These are phyloP conservation scores for Asterochloris erici DNA, from an alignment of 139 green algal species.

Conservation along the genomic window DNA sequence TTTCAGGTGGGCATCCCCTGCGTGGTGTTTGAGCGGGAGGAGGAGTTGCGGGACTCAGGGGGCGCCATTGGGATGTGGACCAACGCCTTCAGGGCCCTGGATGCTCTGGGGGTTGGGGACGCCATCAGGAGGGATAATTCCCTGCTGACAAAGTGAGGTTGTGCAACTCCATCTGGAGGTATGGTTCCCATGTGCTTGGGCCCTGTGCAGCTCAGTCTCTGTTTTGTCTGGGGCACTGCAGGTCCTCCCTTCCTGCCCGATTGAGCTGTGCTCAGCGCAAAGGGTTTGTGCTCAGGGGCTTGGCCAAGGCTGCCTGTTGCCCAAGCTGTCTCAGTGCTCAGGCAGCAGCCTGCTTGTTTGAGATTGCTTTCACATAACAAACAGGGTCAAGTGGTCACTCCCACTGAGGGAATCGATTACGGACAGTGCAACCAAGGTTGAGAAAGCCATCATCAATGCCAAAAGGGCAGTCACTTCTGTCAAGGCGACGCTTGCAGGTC, in stretches of 20 bases:
- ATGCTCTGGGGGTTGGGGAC: conserved; percentile 56
- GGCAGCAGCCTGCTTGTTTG: no score
- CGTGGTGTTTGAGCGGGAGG: conserved; percentile 54
- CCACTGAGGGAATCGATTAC: no score
- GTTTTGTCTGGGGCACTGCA: no score
- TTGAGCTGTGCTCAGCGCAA: no score
- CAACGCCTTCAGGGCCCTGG: conserved; percentile 75
- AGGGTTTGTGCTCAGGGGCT: no score
- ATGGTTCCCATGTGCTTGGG: background rate
- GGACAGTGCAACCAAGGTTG: no score
- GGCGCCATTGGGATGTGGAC: conserved; percentile 68
- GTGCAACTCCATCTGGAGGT: background rate
- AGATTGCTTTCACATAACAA: no score
- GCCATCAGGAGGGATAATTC: conserved; percentile 41
- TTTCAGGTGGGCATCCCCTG: conserved; percentile 51
- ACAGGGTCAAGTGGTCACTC: no score
- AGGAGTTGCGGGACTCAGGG: conserved; percentile 32
- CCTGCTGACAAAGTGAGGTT: conserved; percentile 20
- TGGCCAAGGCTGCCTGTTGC: no score
- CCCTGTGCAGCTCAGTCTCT: no score
- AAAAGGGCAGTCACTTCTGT: background rate
- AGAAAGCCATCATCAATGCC: background rate
- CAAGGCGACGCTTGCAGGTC: background rate
- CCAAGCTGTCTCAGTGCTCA: no score
- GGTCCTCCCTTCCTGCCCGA: no score